Evolutionary conservation across 1,139 yeast species (phyloP).

Genomic region (Debaryomyces fabryi): DNA sequence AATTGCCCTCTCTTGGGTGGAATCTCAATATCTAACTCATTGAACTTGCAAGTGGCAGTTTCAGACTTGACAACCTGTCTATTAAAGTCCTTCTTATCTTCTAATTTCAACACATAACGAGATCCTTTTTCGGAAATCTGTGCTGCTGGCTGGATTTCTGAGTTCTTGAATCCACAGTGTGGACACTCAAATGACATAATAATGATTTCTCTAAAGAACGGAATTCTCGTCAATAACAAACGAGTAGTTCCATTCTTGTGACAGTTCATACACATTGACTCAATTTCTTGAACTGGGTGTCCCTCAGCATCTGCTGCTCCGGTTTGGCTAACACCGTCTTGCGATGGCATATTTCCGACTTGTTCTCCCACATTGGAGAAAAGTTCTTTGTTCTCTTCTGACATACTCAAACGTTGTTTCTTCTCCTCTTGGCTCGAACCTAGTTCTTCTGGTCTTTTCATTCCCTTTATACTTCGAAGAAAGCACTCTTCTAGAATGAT

Average conservation of each 20-base stretch:
- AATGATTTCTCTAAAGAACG: slow-evolving; percentile 88
- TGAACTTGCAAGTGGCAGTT: slow-evolving; percentile 77
- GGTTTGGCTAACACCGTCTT: slow-evolving; percentile 34
- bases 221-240: slow-evolving; percentile 83
- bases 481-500: slow-evolving; percentile 4
- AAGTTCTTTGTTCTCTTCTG: slow-evolving; percentile 10
- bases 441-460: slow-evolving; percentile 26
- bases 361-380: slow-evolving; percentile 55
- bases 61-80: slow-evolving; percentile 94
- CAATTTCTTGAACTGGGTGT: slow-evolving; percentile 95
- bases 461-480: slow-evolving; percentile 7
- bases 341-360: slow-evolving; percentile 37
- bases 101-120: slow-evolving; percentile 71
- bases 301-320: slow-evolving; percentile 85
- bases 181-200: slow-evolving; percentile 96
- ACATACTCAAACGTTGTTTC: slow-evolving; percentile 17
- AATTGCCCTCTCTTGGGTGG: slow-evolving; percentile 95
- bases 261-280: slow-evolving; percentile 96
- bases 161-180: slow-evolving; percentile 88
- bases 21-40: slow-evolving; percentile 88
- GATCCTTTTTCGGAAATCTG: slow-evolving; percentile 86
- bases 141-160: slow-evolving; percentile 94
- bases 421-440: slow-evolving; percentile 21
- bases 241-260: slow-evolving; percentile 83
- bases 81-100: slow-evolving; percentile 71